These are phyloP conservation scores for Artemisia annua DNA, from an alignment of 129 eudicot species.

Conservation along the genomic window DNA sequence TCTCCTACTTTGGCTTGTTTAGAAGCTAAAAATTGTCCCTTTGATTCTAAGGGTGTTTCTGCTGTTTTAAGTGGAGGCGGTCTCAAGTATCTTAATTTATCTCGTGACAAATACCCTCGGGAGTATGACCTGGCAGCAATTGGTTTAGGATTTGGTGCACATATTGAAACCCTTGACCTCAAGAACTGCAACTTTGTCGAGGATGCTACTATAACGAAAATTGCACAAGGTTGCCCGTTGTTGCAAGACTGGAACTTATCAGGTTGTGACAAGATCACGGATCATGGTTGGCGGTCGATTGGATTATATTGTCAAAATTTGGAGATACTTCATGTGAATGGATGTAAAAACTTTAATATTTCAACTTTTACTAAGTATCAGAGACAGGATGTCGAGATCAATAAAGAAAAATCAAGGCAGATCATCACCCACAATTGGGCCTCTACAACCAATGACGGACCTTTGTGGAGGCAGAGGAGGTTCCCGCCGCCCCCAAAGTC, in stretches of 20 bases:
- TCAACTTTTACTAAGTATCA: background rate
- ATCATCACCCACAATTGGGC: no score
- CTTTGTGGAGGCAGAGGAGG: no score
- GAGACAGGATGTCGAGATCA: conserved; percentile 16
- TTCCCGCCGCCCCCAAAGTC: no score
- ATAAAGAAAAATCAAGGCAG: no score
- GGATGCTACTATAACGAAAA: conserved; percentile 41
- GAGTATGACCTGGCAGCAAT: conserved; percentile 32
- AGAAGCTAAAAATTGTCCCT: conserved; percentile 63
- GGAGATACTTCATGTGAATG: conserved; percentile 56
- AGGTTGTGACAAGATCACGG: conserved; percentile 40
- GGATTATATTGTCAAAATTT: conserved; percentile 47
- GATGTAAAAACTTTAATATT: conserved; percentile 43
- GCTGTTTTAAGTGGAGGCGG: conserved; percentile 66
- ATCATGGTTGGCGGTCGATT: conserved; percentile 60
- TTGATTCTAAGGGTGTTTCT: conserved; percentile 48
- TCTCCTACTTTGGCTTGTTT: conserved; percentile 44
- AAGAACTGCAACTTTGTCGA: conserved; percentile 35
- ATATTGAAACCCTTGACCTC: conserved; percentile 45
- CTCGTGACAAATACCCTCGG: background rate
- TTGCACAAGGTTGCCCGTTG: conserved; percentile 58
- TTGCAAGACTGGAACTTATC: conserved; percentile 69
- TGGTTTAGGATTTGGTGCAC: conserved; percentile 38
- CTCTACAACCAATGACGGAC: no score
- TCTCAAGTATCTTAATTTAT: conserved; percentile 49